Conservation (phyloP, 2,329 filamentous ascomycete genomes). For the Diplocarpon mali region DNA sequence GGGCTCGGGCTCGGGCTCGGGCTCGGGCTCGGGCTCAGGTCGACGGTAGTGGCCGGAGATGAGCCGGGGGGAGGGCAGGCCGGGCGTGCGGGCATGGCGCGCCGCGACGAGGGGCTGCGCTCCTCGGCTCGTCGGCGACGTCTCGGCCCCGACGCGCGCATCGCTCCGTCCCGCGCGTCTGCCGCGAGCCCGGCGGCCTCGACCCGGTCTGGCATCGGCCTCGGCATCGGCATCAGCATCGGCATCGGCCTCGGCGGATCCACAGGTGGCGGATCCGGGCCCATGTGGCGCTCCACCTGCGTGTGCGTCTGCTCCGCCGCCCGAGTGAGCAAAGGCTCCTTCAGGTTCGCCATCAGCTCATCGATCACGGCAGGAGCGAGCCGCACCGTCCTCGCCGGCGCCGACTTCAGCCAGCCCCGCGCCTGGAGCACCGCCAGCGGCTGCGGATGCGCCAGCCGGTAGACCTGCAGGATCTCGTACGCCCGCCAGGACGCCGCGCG, state of each 20-base stretch:
- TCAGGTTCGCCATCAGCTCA: slow-evolving; percentile 46
- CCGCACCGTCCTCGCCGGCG: slow-evolving; percentile 41
- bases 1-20: slow-evolving; percentile 7
- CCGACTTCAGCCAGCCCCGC: slow-evolving; percentile 41
- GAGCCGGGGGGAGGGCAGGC: neutral
- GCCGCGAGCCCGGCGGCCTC: no score
- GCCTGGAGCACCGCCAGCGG: slow-evolving; percentile 39
- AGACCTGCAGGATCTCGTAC: slow-evolving; percentile 45
- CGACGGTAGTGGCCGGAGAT: slow-evolving; percentile 27
- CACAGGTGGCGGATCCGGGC: no score
- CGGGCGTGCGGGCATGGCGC: neutral
- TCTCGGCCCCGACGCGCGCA: no score
- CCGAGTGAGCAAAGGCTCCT: slow-evolving; percentile 38
- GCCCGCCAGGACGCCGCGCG: slow-evolving; percentile 26
- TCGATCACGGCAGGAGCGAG: slow-evolving; percentile 46
- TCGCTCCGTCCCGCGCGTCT: slow-evolving; percentile 17
- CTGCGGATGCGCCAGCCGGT: slow-evolving; percentile 50
- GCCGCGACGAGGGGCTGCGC: neutral
- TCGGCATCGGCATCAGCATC: neutral
- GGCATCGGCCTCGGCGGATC: slow-evolving; percentile 18
- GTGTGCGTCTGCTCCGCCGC: no score
- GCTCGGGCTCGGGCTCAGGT: slow-evolving; percentile 21
- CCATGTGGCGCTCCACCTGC: no score
- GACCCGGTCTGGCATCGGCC: neutral
- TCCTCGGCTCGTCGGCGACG: neutral